A percentile compares a stretch with the other conserved stretches of the same genome.
phyloP scores from a whole-genome alignment of 257 asterid genomes.

The Solanum virginianum region DNA sequence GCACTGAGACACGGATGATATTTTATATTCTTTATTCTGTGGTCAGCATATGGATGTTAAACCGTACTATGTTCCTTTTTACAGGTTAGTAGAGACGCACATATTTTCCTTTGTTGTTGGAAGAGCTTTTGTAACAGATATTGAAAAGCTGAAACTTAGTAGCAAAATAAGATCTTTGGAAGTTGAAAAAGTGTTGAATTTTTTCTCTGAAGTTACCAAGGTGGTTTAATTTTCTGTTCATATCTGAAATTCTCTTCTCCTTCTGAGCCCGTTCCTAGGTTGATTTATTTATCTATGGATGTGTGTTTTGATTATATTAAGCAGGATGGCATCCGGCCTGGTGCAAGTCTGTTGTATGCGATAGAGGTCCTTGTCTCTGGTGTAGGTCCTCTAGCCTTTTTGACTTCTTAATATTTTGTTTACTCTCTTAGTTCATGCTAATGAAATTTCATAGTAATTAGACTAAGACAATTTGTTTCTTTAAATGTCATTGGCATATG shows the following conservation, averaged over 20 bases:
- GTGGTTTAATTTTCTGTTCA: slow-evolving; percentile 19
- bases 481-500: not conserved
- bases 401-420: not conserved
- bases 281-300: not conserved
- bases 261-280: not conserved
- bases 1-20: not conserved
- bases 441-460: not conserved
- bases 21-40: slow-evolving; percentile 1
- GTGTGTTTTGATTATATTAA: slow-evolving; percentile 18
- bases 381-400: slow-evolving; percentile 36
- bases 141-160: slow-evolving; percentile 91
- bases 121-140: slow-evolving; percentile 96
- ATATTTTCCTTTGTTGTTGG: slow-evolving; percentile 96
- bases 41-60: slow-evolving; percentile 7
- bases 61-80: slow-evolving; percentile 13
- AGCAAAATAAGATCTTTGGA: slow-evolving; percentile 85
- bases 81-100: slow-evolving; percentile 98
- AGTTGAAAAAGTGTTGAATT: slow-evolving; percentile 65
- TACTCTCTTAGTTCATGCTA: not conserved
- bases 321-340: slow-evolving; percentile 84
- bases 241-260: not conserved
- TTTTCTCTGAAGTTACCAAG: slow-evolving; percentile 80
- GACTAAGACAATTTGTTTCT: not conserved
- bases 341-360: slow-evolving; percentile 88
- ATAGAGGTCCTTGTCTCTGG: slow-evolving; percentile 90